Conservation (phyloP, 208 protist genomes). For the Leishmania gerbilli region DNA sequence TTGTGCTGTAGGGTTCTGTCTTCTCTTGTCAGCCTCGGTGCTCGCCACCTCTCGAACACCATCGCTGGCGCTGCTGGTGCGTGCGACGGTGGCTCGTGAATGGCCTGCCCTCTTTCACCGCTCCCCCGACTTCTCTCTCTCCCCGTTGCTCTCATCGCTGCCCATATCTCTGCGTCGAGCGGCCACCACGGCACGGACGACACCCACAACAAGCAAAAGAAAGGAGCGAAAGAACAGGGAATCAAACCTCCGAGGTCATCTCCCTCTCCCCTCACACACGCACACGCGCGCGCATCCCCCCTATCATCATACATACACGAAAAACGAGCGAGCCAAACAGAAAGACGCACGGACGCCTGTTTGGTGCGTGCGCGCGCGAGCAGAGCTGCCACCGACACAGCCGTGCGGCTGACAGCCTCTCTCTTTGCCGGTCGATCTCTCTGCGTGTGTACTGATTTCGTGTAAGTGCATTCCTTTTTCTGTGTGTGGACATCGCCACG, state of each 20-base stretch:
- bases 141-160: neutral
- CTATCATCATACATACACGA: neutral
- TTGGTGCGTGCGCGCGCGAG: neutral
- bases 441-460: neutral
- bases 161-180: neutral
- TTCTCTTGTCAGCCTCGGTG: too few species aligned
- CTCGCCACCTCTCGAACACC: neutral
- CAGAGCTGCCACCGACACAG: neutral
- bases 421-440: slow-evolving; percentile 4
- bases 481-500: slow-evolving; percentile 9
- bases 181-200: neutral
- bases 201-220: neutral
- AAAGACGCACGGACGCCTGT: neutral
- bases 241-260: neutral
- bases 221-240: neutral
- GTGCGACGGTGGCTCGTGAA: neutral
- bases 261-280: neutral
- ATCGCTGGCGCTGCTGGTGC: neutral
- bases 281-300: neutral
- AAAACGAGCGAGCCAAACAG: neutral
- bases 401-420: neutral
- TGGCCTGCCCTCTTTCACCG: neutral
- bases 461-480: neutral
- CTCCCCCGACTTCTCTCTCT: slow-evolving; percentile 8
- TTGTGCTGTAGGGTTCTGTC: neutral